Conservation (phyloP, 2,329 filamentous ascomycete species). For the Dactylellina cionopaga region DNA sequence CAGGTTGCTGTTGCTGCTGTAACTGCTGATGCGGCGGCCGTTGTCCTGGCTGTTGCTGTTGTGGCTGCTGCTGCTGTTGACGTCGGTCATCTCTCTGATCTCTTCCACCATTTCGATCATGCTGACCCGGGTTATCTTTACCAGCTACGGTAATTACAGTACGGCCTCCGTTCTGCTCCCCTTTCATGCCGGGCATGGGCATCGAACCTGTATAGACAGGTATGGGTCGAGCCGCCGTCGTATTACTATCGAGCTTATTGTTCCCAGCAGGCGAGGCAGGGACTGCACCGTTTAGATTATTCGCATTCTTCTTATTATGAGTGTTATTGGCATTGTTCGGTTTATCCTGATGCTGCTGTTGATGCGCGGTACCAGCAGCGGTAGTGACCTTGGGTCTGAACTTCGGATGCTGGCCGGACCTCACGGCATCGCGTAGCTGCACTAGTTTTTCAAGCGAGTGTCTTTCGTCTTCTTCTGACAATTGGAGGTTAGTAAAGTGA, state of each 20-base stretch:
- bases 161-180: conserved; percentile 36
- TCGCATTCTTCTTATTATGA: conserved; percentile 19
- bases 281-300: conserved; percentile 4
- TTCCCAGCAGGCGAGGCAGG: not conserved
- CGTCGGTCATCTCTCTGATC: conserved; percentile 16
- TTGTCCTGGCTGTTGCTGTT: conserved; percentile 10
- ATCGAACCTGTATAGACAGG: conserved; percentile 40
- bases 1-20: conserved; percentile 15
- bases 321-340: conserved; percentile 8
- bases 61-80: conserved; percentile 12
- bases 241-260: conserved; percentile 23
- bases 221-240: conserved; percentile 34
- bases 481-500: conserved; percentile 31
- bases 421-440: conserved; percentile 29
- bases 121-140: conserved; percentile 25
- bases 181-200: not conserved
- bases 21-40: not conserved
- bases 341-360: not conserved
- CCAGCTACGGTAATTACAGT: conserved; percentile 43
- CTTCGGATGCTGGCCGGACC: conserved; percentile 36
- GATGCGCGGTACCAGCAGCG: not conserved
- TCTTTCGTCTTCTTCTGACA: conserved; percentile 41
- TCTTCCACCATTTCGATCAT: conserved; percentile 8
- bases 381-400: conserved; percentile 13
- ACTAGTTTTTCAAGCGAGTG: conserved; percentile 35